A percentile compares a stretch with the other conserved stretches of the same genome.
These are phyloP conservation scores for Phycomyces nitens DNA, from an alignment of 192 early-diverging fungal species.

Conservation along the genomic window DNA sequence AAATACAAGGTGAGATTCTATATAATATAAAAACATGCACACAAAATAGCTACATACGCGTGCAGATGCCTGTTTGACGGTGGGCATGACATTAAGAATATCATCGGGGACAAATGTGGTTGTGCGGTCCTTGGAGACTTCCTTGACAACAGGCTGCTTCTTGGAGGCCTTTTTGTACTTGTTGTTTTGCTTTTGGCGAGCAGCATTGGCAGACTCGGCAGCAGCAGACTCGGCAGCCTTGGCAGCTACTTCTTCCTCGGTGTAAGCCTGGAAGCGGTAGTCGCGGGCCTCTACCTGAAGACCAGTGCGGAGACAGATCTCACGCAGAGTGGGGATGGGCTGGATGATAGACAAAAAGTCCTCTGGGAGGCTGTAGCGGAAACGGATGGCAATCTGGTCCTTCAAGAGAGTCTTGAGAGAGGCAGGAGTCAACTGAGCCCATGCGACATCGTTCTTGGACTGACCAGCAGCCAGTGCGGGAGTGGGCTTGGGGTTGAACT, in stretches of 20 bases:
- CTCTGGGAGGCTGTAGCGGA: constrained; percentile 65
- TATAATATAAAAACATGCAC: too few relatives aligned
- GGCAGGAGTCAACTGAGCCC: constrained; percentile 60
- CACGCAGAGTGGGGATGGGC: constrained; percentile 71
- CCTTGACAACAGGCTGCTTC: constrained; percentile 34
- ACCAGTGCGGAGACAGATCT: constrained; percentile 80
- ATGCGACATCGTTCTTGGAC: constrained; percentile 33
- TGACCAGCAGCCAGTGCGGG: constrained; percentile 41
- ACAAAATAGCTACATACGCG: constrained; percentile 12
- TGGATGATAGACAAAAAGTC: constrained; percentile 48
- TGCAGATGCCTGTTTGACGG: constrained; percentile 67
- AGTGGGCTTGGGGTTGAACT: constrained; percentile 54
- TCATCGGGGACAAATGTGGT: constrained; percentile 63
- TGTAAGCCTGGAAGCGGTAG: constrained; percentile 58
- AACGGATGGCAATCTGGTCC: constrained; percentile 65
- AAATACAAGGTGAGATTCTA: background rate
- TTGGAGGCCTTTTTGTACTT: constrained; percentile 35
- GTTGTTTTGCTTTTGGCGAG: constrained; percentile 11
- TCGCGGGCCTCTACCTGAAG: constrained; percentile 79
- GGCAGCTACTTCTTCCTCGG: constrained; percentile 27
- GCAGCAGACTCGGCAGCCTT: constrained; percentile 29
- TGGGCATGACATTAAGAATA: constrained; percentile 68
- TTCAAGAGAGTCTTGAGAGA: constrained; percentile 56
- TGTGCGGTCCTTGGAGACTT: constrained; percentile 45
- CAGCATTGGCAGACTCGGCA: constrained; percentile 29